Base-by-base conservation (phyloP, 1,284 basidiomycete species). In the Fereydounia khargensis region DNA sequence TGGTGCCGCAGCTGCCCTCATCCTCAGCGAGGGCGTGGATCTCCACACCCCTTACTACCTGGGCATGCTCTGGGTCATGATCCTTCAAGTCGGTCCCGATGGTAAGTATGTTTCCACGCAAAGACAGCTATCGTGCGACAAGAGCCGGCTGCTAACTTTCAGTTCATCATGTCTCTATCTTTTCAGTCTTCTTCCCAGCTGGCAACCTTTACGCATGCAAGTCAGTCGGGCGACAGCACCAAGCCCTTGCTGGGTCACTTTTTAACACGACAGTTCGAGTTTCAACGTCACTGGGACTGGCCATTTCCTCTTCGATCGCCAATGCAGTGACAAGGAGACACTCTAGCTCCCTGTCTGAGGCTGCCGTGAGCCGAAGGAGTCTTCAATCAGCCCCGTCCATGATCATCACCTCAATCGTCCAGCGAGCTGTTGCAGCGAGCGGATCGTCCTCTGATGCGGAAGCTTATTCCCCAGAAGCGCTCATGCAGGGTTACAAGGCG, bases 21-120 rank as follows among this genome's bases (percentile, higher is more conserved):
- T 69, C 23, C 78, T 91, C 3, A 87, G 90, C 57, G 87, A 88
- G 0, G 68, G 88, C 5, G 84, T 89, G 47, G 68, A 82, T 13
- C 81, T 84, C 0, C 53, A 78, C 3, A 80, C 80, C 3, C 75
- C 83, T 1, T 94, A 86, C 73, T 91, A 88, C 88, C 83, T 83
- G 1, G 86, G 82, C 47, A 85, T 85, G 13, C 91, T 94, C 78
- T 86, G 88, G 4, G 83, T 85, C 1, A 84, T 88, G 28, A 80
- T 86, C 53, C 65, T 88, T 16, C 42, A 57, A 10, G 63, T 68
- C 1, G 62, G 44, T 1, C 51, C 69, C 1, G 71, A 73, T 28
- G 21, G 33, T 35, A 14, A 35, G 33, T 35, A 11, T 35, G 6
- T 5, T 17, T n/a, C n/a, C n/a, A n/a, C n/a, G n/a, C n/a, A n/a